Evolutionary conservation across 176 grass and related monocot genomes (phyloP), one percentile per base, ranked within the genome.

Genomic region (Oryza glaberrima): DNA sequence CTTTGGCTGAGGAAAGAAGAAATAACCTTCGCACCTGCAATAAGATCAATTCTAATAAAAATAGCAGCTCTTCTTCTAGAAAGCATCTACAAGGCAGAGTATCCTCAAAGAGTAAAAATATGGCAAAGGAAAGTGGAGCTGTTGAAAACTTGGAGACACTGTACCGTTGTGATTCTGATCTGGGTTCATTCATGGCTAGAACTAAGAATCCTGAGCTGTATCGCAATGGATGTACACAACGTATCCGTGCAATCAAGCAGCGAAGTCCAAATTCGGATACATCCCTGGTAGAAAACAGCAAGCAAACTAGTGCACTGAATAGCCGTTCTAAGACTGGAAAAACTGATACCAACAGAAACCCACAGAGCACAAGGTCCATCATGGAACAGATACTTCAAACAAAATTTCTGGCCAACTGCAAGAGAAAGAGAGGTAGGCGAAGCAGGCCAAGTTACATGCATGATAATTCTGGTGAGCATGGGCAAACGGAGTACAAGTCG

Each of bases 161-260:
- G 40, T 52, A 69, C 75, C 70, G 47, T 25, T 75, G 34, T 73
- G 92, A 66, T 69, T 86, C 82, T 83, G 93, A 84, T 83, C 46
- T 81, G 20, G 65, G 80, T 75, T 87, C 90, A 69, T 69, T 90
- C 47, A 79, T 89, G 72, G 83, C 82, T 70, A 86, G 90, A 82
- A 90, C 82, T 82, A 90, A 95, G 73, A 91, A 95, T 66, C 80
- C 56, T n/a, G 91, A 92, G 41, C 84, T 90, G 47, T 90, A 83
- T 79, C 85, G 92, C 76, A 92, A 81, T 75, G 90, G 96, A 14
- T 94, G 88, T 80, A 99, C 91, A 54, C 93, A 99, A 52, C 83
- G 96, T 41, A 92, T 99, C 63, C 92, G 54, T 44, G 96, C 96
- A 83, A 67, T 98, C 77, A 85, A 90, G 68, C 96, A 92, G 75